phyloP scores from a whole-genome alignment of 2,329 filamentous ascomycete genomes.

The Kalmusia sp. region DNA sequence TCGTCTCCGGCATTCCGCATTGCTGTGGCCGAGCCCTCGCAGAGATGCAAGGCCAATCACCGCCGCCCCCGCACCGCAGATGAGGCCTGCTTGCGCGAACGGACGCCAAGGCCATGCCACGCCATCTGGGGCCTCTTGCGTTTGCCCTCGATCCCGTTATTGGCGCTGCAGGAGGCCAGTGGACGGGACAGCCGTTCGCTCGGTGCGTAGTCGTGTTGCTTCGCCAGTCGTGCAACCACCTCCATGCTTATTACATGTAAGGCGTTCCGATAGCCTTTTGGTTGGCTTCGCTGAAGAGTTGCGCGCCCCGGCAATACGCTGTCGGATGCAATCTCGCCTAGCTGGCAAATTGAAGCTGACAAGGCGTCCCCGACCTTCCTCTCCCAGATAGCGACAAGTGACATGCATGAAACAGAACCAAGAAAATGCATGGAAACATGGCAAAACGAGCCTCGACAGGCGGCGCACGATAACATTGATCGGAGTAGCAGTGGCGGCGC shows the following conservation, averaged over 20 bases:
- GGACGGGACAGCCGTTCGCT: constrained; percentile 5
- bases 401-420: no score
- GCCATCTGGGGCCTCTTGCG: neutral
- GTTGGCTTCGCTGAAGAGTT: no score
- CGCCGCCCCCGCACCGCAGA: neutral
- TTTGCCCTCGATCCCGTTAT: neutral
- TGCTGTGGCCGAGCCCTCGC: constrained; percentile 2
- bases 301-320: neutral
- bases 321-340: constrained; percentile 16
- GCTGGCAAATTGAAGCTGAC: constrained; percentile 11
- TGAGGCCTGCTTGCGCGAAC: neutral
- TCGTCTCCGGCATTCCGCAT: neutral
- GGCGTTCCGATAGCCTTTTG: neutral
- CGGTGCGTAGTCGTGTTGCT: neutral
- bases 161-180: neutral
- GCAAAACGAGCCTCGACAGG: neutral
- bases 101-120: neutral
- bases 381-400: neutral
- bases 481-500: constrained; percentile 7
- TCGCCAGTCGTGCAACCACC: neutral
- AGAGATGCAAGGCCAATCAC: neutral
- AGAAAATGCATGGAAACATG: neutral
- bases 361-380: constrained; percentile 5
- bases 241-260: neutral
- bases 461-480: no score